These are phyloP conservation scores for Linnemannia hyalina DNA, from an alignment of 192 early-diverging fungal genomes.

Conservation along the genomic window DNA sequence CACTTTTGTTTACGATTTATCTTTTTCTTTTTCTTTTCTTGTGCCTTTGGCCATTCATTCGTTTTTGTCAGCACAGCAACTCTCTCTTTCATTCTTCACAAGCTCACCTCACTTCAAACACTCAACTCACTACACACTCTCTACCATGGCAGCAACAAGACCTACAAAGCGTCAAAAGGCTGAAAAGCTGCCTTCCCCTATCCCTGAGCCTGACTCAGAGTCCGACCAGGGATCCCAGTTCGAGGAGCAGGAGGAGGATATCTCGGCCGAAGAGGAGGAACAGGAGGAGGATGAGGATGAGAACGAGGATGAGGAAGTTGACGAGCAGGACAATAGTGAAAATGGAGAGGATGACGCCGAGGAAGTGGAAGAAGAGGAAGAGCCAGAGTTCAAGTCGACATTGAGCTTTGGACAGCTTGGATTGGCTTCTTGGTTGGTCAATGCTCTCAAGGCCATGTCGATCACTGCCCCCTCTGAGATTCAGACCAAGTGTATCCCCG, in stretches of 20 bases:
- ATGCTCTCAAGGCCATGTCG: conserved; percentile 83
- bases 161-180: conserved; percentile 16
- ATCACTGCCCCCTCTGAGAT: conserved; percentile 93
- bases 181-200: background rate
- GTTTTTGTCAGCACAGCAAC: background rate
- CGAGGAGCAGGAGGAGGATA: background rate
- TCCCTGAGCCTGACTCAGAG: background rate
- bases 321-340: conserved; percentile 5
- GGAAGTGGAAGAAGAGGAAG: conserved; percentile 38
- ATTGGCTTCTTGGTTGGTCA: conserved; percentile 84
- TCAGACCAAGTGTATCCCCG: conserved; percentile 87
- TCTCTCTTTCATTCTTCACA: background rate
- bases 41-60: background rate
- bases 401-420: conserved; percentile 79
- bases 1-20: background rate
- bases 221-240: background rate
- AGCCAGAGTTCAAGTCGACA: conserved; percentile 21
- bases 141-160: conserved; percentile 5
- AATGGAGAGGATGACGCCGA: background rate
- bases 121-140: background rate
- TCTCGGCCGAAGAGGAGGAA: background rate
- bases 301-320: background rate
- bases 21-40: conserved; percentile 3
- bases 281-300: conserved; percentile 10
- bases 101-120: background rate